Percentiles rank a stretch among this genome's conserved stretches.
These are phyloP conservation scores for Metschnikowia noctiluminum DNA, from an alignment of 805 yeast genomes.

Conservation along the genomic window DNA sequence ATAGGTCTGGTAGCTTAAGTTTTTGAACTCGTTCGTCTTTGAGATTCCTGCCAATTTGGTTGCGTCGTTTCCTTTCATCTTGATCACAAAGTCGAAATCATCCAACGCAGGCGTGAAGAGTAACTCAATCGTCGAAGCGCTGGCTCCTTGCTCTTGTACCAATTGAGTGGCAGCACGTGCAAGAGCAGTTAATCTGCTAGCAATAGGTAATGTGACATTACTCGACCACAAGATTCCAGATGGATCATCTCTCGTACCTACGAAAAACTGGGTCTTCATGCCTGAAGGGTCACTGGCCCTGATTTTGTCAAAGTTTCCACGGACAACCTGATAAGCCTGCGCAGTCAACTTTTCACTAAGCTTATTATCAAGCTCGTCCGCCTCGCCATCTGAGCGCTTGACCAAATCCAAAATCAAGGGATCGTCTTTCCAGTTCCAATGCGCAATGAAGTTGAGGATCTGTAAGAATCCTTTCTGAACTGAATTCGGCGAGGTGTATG, in stretches of 20 bases:
- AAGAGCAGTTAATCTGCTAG: slow-evolving; percentile 83
- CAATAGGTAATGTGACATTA: slow-evolving; percentile 63
- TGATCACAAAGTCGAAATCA: slow-evolving; percentile 81
- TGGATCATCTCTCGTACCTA: slow-evolving; percentile 81
- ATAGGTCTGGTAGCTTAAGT: slow-evolving; percentile 45
- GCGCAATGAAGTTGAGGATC: slow-evolving; percentile 62
- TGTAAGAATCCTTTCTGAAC: slow-evolving; percentile 79
- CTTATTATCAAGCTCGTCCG: slow-evolving; percentile 34
- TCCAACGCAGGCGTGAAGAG: slow-evolving; percentile 77
- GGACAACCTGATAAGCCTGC: slow-evolving; percentile 58
- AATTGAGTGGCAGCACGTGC: slow-evolving; percentile 69
- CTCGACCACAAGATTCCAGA: slow-evolving; percentile 83
- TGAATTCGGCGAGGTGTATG: slow-evolving; percentile 78
- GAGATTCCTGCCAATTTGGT: slow-evolving; percentile 54
- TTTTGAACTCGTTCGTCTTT: slow-evolving; percentile 55
- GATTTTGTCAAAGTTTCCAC: slow-evolving; percentile 60
- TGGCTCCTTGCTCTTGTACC: slow-evolving; percentile 44
- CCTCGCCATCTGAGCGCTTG: slow-evolving; percentile 32
- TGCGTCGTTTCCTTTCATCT: slow-evolving; percentile 46
- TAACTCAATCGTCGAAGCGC: slow-evolving; percentile 40
- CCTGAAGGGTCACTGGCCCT: slow-evolving; percentile 82
- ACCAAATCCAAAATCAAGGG: slow-evolving; percentile 78
- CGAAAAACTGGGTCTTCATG: slow-evolving; percentile 71
- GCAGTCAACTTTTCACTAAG: slow-evolving; percentile 61
- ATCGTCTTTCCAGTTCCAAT: slow-evolving; percentile 94